Evolutionary conservation across 2,329 filamentous ascomycete genomes (phyloP).

Genomic region (Ascochyta rabiei): DNA sequence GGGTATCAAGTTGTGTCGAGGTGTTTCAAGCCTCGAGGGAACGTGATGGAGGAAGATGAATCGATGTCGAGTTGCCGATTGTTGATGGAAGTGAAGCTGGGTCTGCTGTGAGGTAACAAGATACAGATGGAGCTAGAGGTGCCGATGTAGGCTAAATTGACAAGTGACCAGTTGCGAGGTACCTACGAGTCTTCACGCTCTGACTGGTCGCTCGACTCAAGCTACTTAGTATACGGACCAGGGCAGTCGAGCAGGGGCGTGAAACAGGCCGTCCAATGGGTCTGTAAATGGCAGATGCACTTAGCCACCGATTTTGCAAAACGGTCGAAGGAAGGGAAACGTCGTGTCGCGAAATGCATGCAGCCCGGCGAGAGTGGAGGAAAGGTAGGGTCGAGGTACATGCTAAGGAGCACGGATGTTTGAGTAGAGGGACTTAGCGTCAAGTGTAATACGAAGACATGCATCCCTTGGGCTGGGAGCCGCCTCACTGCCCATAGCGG

Average conservation of each 20-base stretch:
- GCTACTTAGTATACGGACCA: constrained; percentile 45
- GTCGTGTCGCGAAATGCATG: constrained; percentile 39
- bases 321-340: constrained; percentile 29
- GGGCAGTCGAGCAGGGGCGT: constrained; percentile 45
- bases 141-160: constrained; percentile 39
- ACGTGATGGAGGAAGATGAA: constrained; percentile 2
- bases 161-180: constrained; percentile 45
- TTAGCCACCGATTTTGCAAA: constrained; percentile 45
- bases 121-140: constrained; percentile 42
- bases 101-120: constrained; percentile 34
- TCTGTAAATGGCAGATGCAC: constrained; percentile 39
- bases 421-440: constrained; percentile 42
- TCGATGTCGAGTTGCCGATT: constrained; percentile 27
- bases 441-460: constrained; percentile 42
- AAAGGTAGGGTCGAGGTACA: constrained; percentile 39
- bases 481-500: constrained; percentile 41
- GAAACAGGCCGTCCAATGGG: constrained; percentile 49
- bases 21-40: constrained; percentile 15
- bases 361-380: constrained; percentile 43
- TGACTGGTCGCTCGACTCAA: constrained; percentile 47
- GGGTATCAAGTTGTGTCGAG: constrained; percentile 17
- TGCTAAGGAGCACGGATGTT: constrained; percentile 33
- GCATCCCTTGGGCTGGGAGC: constrained; percentile 36
- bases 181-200: constrained; percentile 35
- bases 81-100: constrained; percentile 31